Evolutionary conservation across 345 rosid species (phyloP).

Genomic region (Raphanus sativus): DNA sequence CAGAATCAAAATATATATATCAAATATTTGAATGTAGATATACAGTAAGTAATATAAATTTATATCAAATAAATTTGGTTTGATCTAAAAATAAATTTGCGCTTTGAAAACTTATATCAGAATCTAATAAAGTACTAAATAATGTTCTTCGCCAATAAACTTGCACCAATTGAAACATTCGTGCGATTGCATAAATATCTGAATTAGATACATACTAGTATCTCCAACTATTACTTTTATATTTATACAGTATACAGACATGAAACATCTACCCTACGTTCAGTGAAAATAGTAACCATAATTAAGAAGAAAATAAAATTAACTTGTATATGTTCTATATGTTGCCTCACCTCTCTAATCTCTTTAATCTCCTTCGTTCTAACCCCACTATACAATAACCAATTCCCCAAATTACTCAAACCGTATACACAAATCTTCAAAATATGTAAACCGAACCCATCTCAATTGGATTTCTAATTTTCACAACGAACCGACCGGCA

Average conservation of each 20-base stretch:
- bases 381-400: constrained; percentile 16
- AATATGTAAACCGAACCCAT: constrained; percentile 1
- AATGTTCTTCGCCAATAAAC: background rate
- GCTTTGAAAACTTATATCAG: too few species aligned
- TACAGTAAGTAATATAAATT: too few species aligned
- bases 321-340: constrained; percentile 15
- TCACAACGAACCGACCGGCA: background rate
- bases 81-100: too few species aligned
- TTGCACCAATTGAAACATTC: background rate
- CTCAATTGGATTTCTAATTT: background rate
- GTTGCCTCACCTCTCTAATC: constrained; percentile 29
- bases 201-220: background rate
- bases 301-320: background rate
- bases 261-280: constrained; percentile 11
- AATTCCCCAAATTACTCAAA: constrained; percentile 22
- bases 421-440: constrained; percentile 20
- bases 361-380: constrained; percentile 18
- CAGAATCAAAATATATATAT: too few species aligned
- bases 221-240: background rate
- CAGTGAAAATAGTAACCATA: background rate
- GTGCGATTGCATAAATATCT: background rate
- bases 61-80: too few species aligned
- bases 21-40: too few species aligned
- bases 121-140: background rate
- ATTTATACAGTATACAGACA: constrained; percentile 13